Conservation (phyloP, 345 rosid species). For the Citrus reticulata region DNA sequence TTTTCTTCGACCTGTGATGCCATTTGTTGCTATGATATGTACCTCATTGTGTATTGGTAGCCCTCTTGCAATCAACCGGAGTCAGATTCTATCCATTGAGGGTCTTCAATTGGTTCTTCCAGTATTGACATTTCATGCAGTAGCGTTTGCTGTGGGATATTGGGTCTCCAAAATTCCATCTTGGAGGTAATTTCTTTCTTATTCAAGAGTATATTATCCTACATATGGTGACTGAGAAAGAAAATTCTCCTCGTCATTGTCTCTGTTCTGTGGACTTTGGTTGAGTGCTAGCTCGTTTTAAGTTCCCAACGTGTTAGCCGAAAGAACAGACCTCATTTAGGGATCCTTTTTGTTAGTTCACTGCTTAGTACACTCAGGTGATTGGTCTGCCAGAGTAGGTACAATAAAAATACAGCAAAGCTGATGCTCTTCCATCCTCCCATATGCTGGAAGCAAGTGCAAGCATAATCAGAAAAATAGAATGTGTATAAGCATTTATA, state of each 20-base stretch:
- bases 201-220: neutral
- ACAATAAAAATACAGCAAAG: neutral
- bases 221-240: neutral
- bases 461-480: neutral
- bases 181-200: constrained; percentile 47
- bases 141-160: constrained; percentile 76
- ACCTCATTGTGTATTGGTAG: constrained; percentile 90
- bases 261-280: constrained; percentile 1
- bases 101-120: constrained; percentile 78
- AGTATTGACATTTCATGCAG: constrained; percentile 67
- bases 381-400: neutral
- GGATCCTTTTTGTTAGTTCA: neutral
- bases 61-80: constrained; percentile 79
- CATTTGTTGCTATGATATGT: constrained; percentile 88
- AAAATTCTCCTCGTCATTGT: neutral
- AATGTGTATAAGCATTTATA: neutral
- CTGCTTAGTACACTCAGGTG: neutral
- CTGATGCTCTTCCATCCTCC: neutral
- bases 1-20: constrained; percentile 78
- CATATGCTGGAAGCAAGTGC: neutral
- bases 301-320: neutral
- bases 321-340: neutral
- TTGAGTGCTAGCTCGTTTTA: neutral
- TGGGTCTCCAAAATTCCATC: constrained; percentile 81
- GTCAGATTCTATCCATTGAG: constrained; percentile 68